These are phyloP conservation scores for Lomentospora prolificans DNA, from an alignment of 2,329 filamentous ascomycete species.

Conservation along the genomic window DNA sequence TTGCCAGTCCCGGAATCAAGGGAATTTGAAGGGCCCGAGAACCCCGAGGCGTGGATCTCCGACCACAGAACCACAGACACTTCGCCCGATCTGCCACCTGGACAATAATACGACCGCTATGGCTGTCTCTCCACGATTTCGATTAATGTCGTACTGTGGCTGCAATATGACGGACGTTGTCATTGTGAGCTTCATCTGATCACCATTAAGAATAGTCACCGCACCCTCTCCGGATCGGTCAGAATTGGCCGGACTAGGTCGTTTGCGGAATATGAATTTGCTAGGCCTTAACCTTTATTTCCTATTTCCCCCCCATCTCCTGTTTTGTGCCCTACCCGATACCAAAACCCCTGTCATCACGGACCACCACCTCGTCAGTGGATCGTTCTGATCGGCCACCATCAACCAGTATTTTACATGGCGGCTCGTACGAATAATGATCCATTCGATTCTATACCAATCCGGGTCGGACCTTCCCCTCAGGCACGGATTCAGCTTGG, in stretches of 20 bases:
- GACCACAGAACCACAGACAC: too few species aligned
- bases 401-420: not conserved
- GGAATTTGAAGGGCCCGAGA: too few species aligned
- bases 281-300: too few species aligned
- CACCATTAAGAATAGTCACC: not conserved
- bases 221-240: not conserved
- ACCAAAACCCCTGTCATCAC: not conserved
- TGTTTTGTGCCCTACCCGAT: too few species aligned
- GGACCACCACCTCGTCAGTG: not conserved
- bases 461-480: not conserved
- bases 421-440: not conserved
- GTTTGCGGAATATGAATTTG: not conserved
- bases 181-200: not conserved
- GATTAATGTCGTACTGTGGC: not conserved
- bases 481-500: not conserved
- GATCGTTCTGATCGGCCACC: not conserved
- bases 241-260: not conserved
- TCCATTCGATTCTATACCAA: not conserved
- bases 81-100: too few species aligned
- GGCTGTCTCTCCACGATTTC: not conserved
- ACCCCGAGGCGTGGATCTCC: too few species aligned
- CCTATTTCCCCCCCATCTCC: too few species aligned
- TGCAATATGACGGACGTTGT: not conserved
- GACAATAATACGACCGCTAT: not conserved
- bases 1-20: too few species aligned